phyloP scores from a whole-genome alignment of 176 grass and related monocot species.

The Eremochloa ophiuroides region DNA sequence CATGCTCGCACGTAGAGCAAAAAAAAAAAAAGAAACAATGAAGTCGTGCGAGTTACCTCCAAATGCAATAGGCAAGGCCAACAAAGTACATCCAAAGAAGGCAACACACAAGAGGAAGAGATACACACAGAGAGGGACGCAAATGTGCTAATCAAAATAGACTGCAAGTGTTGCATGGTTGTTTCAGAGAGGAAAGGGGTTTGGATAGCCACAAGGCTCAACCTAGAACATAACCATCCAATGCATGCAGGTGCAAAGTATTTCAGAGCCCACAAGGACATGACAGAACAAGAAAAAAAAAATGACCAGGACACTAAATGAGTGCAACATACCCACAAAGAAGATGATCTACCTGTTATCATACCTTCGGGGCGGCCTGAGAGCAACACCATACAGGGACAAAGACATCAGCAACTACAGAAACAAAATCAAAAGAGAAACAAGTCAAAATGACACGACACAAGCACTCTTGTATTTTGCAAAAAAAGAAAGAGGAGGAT shows the following conservation, averaged over 20 bases:
- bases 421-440: too few relatives aligned
- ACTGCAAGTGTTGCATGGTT: neutral
- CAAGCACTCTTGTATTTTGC: too few relatives aligned
- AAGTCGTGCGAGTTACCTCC: neutral
- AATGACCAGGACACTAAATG: neutral
- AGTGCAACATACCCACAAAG: neutral
- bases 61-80: neutral
- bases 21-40: neutral
- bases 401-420: too few relatives aligned
- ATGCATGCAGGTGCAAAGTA: neutral
- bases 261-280: neutral
- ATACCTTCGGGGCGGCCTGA: too few relatives aligned
- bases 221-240: neutral
- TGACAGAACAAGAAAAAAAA: neutral
- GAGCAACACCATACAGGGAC: too few relatives aligned
- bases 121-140: neutral
- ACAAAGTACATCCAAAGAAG: neutral
- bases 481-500: too few relatives aligned
- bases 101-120: neutral
- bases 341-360: too few relatives aligned
- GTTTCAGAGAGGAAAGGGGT: neutral
- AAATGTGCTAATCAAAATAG: neutral
- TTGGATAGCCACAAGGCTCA: neutral
- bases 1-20: neutral
- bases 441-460: too few relatives aligned